Evolutionary conservation across 768 basidiomycete species (phyloP), one percentile per base, ranked within the genome.

Genomic region (Calocybe indica): DNA sequence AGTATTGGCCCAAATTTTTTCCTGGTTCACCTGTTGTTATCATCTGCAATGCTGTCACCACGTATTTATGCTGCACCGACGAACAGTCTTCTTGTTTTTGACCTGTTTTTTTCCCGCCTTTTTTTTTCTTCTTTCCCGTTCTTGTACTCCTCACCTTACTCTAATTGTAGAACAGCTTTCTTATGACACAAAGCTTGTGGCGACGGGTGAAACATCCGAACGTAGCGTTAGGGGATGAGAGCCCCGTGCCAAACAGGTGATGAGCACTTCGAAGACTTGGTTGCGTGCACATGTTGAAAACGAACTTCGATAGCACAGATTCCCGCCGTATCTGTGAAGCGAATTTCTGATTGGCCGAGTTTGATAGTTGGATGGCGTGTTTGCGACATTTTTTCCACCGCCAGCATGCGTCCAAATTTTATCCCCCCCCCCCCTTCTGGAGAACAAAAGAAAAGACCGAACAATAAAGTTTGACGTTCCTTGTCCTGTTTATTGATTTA

Each of bases 31-130:
- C 55, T 52, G 22, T 56, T 53, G 55, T 57, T 59, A 47, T 59
- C 58, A 54, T 59, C 60, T 59, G 57, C 54, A 58, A 58, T 51
- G 52, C 58, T 52, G 43, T 59, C 53, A 48, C 57, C 56, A 56
- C 63, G 60, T 64, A 63, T 62, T 65, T 62, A 61, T 62, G 43
- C 53, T 67, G 66, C 69, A 67, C 65, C 62, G 61, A 66, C 61
- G 55, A 54, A 22, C 22, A 22, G 22, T 22, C 22, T 22, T 22
- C 22, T 22, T 22, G 22, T 22, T 22, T 22, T 22, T 22, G 22
- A 4, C 22, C 22, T 22, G 22, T 22, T 22, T 22, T 22, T 22
- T 4, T 22, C 1, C 4, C 22, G 22, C 22, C 4, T 22, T 22
- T 22, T 22, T 22, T 22, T 22, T 22, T 4, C 22, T 22, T 4